phyloP scores from a whole-genome alignment of 345 rosid genomes.

The Eucalyptus regnans region DNA sequence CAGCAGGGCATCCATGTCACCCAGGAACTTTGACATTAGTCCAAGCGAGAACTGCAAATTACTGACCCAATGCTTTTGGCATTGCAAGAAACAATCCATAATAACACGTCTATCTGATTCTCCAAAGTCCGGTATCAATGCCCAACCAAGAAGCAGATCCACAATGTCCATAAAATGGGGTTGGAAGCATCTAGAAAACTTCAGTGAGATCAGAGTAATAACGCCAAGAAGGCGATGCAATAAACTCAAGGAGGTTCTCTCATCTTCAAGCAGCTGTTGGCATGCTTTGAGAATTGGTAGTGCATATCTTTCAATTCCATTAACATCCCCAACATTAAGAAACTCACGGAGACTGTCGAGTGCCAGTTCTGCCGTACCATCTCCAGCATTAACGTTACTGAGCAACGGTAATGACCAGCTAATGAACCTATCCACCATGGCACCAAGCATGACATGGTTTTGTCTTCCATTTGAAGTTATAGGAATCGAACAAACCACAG shows the following conservation, averaged over 20 bases:
- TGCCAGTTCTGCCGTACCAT: constrained; percentile 56
- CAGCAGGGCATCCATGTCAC: constrained; percentile 81
- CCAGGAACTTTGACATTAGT: constrained; percentile 63
- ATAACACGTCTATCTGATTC: constrained; percentile 67
- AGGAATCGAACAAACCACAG: constrained; percentile 59
- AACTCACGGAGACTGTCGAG: constrained; percentile 74
- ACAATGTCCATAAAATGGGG: constrained; percentile 86
- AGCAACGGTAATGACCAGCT: constrained; percentile 83
- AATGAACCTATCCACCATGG: constrained; percentile 71
- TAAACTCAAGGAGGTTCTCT: constrained; percentile 76
- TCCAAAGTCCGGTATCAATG: constrained; percentile 67
- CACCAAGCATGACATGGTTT: constrained; percentile 63
- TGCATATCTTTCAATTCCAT: constrained; percentile 70
- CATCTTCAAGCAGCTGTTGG: constrained; percentile 87
- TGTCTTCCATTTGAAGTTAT: constrained; percentile 64
- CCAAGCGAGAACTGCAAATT: constrained; percentile 78
- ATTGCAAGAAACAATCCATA: constrained; percentile 83
- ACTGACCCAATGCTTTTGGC: constrained; percentile 89
- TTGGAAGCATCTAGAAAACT: constrained; percentile 63
- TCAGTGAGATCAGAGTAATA: constrained; percentile 63
- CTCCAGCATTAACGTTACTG: constrained; percentile 49
- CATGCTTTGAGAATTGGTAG: constrained; percentile 71
- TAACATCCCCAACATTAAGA: constrained; percentile 60
- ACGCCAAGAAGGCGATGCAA: constrained; percentile 48
- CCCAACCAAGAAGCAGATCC: constrained; percentile 97